These are phyloP conservation scores for Myxozyma mucilagina DNA, from an alignment of 805 yeast genomes.

Conservation along the genomic window DNA sequence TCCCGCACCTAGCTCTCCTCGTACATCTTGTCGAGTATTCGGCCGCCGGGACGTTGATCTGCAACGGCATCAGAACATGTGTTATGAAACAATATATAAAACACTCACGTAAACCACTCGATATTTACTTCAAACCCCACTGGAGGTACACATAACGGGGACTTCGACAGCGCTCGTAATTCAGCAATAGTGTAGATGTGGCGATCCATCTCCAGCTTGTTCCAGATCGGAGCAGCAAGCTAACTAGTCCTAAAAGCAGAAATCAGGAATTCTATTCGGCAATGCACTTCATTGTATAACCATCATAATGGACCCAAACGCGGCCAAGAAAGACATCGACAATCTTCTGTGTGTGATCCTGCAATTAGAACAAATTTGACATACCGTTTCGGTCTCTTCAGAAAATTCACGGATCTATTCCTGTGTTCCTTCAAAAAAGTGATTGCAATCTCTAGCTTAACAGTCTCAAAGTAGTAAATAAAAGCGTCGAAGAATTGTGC, in stretches of 20 bases:
- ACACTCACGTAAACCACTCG: slow-evolving; percentile 21
- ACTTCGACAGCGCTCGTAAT: slow-evolving; percentile 16
- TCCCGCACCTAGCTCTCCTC: not conserved
- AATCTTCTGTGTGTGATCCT: too few species aligned
- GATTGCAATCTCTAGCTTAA: not conserved
- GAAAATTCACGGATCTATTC: not conserved
- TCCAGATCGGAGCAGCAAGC: not conserved
- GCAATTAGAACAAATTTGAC: not conserved
- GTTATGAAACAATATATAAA: not conserved
- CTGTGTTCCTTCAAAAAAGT: not conserved
- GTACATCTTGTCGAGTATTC: too few species aligned
- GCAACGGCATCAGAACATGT: too few species aligned
- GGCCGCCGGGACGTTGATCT: too few species aligned
- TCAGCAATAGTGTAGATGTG: slow-evolving; percentile 16
- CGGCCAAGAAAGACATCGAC: too few species aligned
- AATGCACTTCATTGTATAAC: not conserved
- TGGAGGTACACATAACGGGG: slow-evolving; percentile 25
- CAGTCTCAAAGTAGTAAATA: too few species aligned
- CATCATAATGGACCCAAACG: too few species aligned
- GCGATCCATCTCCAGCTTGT: not conserved
- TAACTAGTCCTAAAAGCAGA: not conserved
- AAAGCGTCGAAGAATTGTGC: too few species aligned
- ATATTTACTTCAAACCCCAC: slow-evolving; percentile 1
- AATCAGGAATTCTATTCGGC: not conserved
- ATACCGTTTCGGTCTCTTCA: not conserved